Evolutionary conservation across 345 rosid species (phyloP).

Genomic region (Camelina laxa): DNA sequence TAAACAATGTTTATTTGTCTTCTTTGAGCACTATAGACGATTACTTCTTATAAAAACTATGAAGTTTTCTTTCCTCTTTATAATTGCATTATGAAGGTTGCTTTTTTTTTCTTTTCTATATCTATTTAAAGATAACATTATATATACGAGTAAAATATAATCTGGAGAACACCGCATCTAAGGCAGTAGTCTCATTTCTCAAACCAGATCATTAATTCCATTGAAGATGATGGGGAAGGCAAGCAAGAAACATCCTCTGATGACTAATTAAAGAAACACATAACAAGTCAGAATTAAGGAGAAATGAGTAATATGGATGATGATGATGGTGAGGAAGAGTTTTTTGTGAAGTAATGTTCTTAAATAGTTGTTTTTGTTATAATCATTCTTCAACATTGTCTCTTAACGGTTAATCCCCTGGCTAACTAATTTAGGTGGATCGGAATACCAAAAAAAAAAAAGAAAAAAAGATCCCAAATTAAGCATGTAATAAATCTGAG

Average conservation of each 20-base stretch:
- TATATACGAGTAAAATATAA: not conserved
- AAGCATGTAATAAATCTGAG: conserved; percentile 8
- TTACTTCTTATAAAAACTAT: no score
- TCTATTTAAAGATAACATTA: not conserved
- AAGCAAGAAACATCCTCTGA: not conserved
- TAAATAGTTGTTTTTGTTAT: not conserved
- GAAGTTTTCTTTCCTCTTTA: no score
- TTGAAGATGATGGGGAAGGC: not conserved
- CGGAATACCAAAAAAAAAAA: not conserved
- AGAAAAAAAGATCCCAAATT: not conserved
- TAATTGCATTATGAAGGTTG: no score
- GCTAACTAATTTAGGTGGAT: not conserved
- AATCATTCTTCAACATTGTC: not conserved
- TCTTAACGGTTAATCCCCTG: conserved; percentile 5
- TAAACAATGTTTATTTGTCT: not conserved
- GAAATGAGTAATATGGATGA: not conserved
- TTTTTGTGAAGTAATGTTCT: not conserved
- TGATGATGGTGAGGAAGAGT: not conserved
- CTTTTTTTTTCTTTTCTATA: not conserved
- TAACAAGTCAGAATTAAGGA: not conserved
- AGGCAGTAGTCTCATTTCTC: no score
- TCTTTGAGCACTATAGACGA: not conserved
- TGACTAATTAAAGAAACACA: not conserved
- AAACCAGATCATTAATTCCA: not conserved
- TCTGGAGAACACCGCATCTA: not conserved